Evolutionary conservation across 1,139 yeast genomes (phyloP).

Genomic region (Candida sp.): DNA sequence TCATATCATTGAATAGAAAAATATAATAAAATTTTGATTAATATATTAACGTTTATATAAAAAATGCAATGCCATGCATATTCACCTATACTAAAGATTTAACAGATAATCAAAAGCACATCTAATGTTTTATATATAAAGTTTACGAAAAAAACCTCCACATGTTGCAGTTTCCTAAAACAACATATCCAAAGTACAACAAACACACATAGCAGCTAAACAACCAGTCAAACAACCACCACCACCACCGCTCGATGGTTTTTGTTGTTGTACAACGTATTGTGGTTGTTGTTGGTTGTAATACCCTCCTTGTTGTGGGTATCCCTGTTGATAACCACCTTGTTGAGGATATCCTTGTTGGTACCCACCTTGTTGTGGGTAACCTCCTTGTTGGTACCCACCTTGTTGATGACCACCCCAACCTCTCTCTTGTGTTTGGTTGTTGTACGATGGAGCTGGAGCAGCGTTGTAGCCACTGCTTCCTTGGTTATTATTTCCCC

Average conservation of each 20-base stretch:
- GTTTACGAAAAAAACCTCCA: background rate
- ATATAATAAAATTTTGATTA: background rate
- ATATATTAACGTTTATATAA: background rate
- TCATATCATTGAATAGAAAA: conserved; percentile 5
- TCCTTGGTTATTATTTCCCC: conserved; percentile 19
- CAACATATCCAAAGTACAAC: conserved; percentile 69
- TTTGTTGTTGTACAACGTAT: conserved; percentile 64
- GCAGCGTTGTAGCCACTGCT: conserved; percentile 13
- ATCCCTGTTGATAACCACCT: conserved; percentile 27
- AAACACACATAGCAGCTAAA: conserved; percentile 69
- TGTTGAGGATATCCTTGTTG: conserved; percentile 23
- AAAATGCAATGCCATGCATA: background rate
- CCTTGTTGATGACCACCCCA: conserved; percentile 14
- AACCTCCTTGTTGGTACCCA: conserved; percentile 24
- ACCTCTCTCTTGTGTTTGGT: conserved; percentile 29
- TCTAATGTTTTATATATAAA: background rate
- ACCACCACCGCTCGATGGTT: conserved; percentile 27
- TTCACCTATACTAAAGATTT: background rate
- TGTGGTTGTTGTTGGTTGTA: conserved; percentile 59
- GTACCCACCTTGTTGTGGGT: conserved; percentile 13
- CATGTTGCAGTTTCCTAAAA: conserved; percentile 29
- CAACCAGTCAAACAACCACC: conserved; percentile 64
- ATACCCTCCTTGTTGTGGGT: conserved; percentile 22
- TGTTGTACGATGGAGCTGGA: conserved; percentile 34
- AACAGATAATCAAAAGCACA: background rate